These are phyloP conservation scores for Trifolium subterraneum DNA, from an alignment of 306 rosid species.

Conservation along the genomic window DNA sequence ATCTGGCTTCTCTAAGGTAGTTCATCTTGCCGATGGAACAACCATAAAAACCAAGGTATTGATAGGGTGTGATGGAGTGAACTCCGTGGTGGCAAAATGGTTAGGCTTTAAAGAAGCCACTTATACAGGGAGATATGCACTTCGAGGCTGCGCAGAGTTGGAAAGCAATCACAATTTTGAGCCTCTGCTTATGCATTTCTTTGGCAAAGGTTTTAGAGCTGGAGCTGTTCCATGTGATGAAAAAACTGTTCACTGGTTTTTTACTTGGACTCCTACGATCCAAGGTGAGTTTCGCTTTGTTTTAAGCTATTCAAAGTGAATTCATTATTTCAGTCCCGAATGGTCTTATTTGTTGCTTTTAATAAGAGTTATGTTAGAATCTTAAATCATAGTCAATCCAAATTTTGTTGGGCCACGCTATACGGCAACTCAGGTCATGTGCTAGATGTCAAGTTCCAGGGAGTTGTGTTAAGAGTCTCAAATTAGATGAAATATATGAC, in stretches of 20 bases:
- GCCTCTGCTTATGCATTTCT: conserved; percentile 47
- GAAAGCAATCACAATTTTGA: conserved; percentile 46
- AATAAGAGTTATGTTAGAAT: no score
- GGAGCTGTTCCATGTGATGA: conserved; percentile 60
- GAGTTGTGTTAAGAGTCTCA: neutral
- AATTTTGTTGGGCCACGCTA: no score
- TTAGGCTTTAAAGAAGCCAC: conserved; percentile 62
- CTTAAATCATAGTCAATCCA: no score
- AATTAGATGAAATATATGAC: no score
- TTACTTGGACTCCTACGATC: conserved; percentile 59
- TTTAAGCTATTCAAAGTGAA: neutral
- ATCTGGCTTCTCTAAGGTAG: conserved; percentile 57
- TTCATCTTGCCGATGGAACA: conserved; percentile 76
- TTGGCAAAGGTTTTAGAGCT: conserved; percentile 63
- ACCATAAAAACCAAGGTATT: conserved; percentile 68
- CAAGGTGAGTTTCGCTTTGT: conserved; percentile 52
- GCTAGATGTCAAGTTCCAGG: no score
- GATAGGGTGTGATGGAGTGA: conserved; percentile 88
- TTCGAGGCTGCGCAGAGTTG: conserved; percentile 55
- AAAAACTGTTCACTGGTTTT: conserved; percentile 59
- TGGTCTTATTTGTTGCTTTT: neutral
- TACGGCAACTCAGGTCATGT: no score
- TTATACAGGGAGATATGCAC: conserved; percentile 56
- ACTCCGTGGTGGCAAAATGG: conserved; percentile 77
- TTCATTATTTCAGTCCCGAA: neutral